Evolutionary conservation across 1,284 basidiomycete species (phyloP).

Genomic region (Omphalotus olearius): DNA sequence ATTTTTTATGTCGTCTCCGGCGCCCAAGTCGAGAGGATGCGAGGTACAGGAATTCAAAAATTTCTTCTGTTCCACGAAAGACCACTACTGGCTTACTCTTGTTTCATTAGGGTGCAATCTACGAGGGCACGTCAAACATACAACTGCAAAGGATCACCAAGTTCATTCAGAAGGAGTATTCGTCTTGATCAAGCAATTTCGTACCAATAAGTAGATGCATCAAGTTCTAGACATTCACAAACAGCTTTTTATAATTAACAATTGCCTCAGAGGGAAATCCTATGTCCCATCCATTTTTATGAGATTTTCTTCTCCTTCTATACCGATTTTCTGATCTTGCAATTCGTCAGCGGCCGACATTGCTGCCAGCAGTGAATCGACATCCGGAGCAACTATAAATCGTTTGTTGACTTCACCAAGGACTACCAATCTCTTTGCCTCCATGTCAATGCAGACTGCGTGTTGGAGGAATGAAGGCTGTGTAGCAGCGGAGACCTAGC

Average conservation of each 20-base stretch:
- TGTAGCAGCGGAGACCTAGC: slow-evolving; percentile 78
- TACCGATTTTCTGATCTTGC: slow-evolving; percentile 20
- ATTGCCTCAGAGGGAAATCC: too few species aligned
- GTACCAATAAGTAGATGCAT: neutral
- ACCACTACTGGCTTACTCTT: slow-evolving; percentile 9
- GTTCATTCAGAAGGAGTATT: slow-evolving; percentile 78
- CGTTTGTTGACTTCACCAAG: slow-evolving; percentile 85
- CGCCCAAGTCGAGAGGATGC: too few species aligned
- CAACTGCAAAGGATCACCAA: slow-evolving; percentile 96
- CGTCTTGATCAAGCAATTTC: neutral
- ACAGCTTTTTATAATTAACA: too few species aligned
- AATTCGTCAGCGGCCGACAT: slow-evolving; percentile 52
- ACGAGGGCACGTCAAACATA: slow-evolving; percentile 95
- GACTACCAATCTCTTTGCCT: slow-evolving; percentile 58
- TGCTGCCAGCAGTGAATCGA: slow-evolving; percentile 73
- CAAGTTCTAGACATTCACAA: too few species aligned
- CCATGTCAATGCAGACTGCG: slow-evolving; percentile 70
- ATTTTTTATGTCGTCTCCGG: too few species aligned
- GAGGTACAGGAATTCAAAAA: slow-evolving; percentile 86
- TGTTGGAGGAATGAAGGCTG: slow-evolving; percentile 90
- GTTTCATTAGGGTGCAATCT: slow-evolving; percentile 77
- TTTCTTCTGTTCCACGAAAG: neutral
- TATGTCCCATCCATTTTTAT: slow-evolving; percentile 54
- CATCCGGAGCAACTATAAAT: slow-evolving; percentile 83
- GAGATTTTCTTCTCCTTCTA: slow-evolving; percentile 44